phyloP scores from a whole-genome alignment of 768 basidiomycete genomes.

The Candolleomyces efflorescens region DNA sequence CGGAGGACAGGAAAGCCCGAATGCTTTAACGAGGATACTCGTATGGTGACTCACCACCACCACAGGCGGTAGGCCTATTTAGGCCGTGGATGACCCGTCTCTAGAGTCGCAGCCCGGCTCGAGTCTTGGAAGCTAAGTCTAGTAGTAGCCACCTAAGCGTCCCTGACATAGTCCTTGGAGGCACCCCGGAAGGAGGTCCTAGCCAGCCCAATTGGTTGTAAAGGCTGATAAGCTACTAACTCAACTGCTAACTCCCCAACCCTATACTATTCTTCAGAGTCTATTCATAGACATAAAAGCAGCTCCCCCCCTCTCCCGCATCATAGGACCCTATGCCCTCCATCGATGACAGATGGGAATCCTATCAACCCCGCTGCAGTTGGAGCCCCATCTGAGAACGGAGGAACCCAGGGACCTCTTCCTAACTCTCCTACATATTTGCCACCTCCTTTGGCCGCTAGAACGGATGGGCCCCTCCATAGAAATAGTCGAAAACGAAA shows the following conservation, averaged over 20 bases:
- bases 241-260: not conserved
- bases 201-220: not conserved
- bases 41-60: not conserved
- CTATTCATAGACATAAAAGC: no score
- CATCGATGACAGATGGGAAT: no score
- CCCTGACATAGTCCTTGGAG: not conserved
- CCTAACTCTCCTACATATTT: no score
- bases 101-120: not conserved
- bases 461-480: no score
- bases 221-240: not conserved
- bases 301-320: no score
- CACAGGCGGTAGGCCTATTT: not conserved
- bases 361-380: not conserved
- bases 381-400: not conserved
- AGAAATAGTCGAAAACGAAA: no score
- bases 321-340: no score
- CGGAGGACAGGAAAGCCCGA: slow-evolving; percentile 1
- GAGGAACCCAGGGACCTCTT: not conserved
- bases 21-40: no score
- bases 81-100: not conserved
- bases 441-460: no score
- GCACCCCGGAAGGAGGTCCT: not conserved
- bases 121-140: not conserved
- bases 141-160: not conserved
- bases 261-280: no score